A percentile compares a stretch with the other conserved stretches of the same genome.
Conservation (phyloP, 164 flowering plant species). For the Magnolia kwangsiensis region DNA sequence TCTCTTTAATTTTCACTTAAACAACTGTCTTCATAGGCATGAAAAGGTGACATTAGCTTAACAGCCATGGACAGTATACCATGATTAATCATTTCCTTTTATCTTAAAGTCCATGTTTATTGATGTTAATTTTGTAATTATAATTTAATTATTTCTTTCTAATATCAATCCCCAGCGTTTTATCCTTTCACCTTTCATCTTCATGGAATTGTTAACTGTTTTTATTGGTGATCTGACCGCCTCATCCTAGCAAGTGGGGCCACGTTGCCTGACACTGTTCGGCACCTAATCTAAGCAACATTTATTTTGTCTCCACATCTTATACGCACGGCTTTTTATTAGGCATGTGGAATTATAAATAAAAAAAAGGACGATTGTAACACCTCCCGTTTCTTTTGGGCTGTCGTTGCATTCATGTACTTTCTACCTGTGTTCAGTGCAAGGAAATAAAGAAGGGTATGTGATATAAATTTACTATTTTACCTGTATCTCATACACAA, state of each 20-base stretch:
- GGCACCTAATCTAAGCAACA: neutral
- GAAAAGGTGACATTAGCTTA: neutral
- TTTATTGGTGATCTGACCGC: neutral
- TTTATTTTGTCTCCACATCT: neutral
- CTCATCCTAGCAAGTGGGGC: neutral
- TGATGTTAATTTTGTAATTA: neutral
- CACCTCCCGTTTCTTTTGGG: too few species aligned
- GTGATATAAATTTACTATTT: too few species aligned
- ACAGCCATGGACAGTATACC: neutral
- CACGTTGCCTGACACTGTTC: neutral
- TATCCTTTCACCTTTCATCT: neutral
- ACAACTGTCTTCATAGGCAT: neutral
- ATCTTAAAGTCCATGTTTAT: neutral
- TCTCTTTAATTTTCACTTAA: too few species aligned
- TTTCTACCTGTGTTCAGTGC: too few species aligned
- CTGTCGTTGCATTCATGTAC: too few species aligned
- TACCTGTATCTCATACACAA: too few species aligned
- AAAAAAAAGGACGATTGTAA: too few species aligned
- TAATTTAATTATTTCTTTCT: neutral
- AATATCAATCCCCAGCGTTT: neutral
- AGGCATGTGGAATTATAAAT: neutral
- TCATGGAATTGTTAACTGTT: neutral
- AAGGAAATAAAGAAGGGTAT: too few species aligned
- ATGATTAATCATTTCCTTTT: neutral
- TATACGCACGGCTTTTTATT: neutral